Base-by-base conservation (phyloP, 108 stramenopile genomes). In the Skeletonema marinoi region DNA sequence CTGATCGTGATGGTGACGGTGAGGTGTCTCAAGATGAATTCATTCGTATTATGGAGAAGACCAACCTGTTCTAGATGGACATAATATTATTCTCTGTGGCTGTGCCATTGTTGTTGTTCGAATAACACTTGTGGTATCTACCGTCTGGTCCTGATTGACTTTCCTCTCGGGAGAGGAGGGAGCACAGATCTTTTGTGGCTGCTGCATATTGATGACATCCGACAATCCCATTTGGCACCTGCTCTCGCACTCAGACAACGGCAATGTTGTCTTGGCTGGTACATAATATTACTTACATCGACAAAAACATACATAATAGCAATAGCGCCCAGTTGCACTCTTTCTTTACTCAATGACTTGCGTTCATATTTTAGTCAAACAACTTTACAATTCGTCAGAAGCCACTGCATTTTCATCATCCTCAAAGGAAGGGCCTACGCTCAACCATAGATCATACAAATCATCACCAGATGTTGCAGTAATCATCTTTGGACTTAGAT, bases 1-100 rank as follows among this genome's bases (percentile, higher is more conserved):
- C 92, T 4, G 91, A 92, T 66, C 75, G 89, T 44, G 87, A 89
- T 65, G 88, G 87, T 1, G 88, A 90, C 58, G 90, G 92, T 16
- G 88, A 92, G 60, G 88, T 93, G 42, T 87, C 73, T 41, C 80
- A 90, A 59, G 95, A 96, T 42, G 95, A 96, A 42, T 96, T 96
- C 73, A 70, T 94, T 60, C 80, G 90, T 25, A 95, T 96, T 62
- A 96, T 96, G 95, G 93, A 94, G 83, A 94, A 94, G 81, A 87
- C 86, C 14, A 81, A 80, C 6, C 68, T 87, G 51, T 87, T 81
- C 74, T 81, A 60, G 60, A 42, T 1, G 10, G 4, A 51, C 25
- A 25, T 25, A 51, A 10, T 17, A 7, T 19, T 51, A 14, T 19
- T 19, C 14, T 19, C 11, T 46, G 44, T 46, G 7, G 11, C 11